Base-by-base conservation (phyloP, 495 filamentous ascomycete genomes). In the Neurospora sp. region DNA sequence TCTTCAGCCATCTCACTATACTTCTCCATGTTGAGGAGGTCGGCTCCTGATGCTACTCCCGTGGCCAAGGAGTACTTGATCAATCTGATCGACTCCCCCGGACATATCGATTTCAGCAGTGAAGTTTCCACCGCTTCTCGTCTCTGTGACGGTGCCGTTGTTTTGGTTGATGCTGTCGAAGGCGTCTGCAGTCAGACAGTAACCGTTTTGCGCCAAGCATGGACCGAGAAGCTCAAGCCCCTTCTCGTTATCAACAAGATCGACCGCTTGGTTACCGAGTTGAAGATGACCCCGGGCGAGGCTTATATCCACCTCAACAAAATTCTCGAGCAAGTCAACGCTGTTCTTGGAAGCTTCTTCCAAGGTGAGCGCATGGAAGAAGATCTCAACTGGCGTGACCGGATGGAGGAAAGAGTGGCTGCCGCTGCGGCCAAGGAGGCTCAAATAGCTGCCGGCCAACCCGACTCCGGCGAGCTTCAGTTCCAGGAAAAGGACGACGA, bases 351-450 rank as follows among this genome's bases (percentile, higher is more conserved):
- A 73, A 96, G 93, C 78, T 99, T 99, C 81, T 98, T 96, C 81
- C 94, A 98, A 78, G 96, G 96, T 31, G 96, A 98, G 83, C 89
- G 96, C 5, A 99, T 99, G 96, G 96, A 98, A 79, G 96, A 98
- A 75, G 96, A 99, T 81, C 85, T 98, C 72, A 92, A 94, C 81
- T 99, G 96, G 96, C 86, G 96, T 72, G 94, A 98, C 82, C 88
- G 91, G 69, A 92, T 98, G 80, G 96, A 98, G 79, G 92, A 94
- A 74, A 88, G 90, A 75, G 87, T 94, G 36, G 93, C 88, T 7
- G 89, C 88, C 5, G 82, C 86, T 5, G 82, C 85, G 19, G 84
- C 84, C 31, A 87, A 85, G 70, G 85, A 85, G 72, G 77, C 81
- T 21, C 81, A 84, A 31, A 80, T 86, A 0, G 82, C 83, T 8